Conservation (phyloP, 768 basidiomycete genomes). For the Crassisporium funariophilum region DNA sequence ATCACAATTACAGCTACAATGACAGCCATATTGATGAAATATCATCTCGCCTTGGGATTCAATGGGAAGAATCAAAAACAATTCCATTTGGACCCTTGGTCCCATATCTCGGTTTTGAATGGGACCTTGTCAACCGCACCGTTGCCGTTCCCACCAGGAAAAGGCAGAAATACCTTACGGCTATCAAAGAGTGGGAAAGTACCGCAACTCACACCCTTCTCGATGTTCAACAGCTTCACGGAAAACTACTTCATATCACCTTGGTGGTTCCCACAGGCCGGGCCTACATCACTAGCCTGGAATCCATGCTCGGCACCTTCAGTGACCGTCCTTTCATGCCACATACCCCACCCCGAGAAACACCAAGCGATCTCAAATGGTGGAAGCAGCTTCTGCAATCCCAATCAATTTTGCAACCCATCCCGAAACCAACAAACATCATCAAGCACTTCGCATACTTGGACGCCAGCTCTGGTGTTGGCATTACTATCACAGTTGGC, state of each 20-base stretch:
- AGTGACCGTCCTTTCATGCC: conserved; percentile 29
- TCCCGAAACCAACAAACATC: conserved; percentile 29
- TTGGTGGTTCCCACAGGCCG: conserved; percentile 23
- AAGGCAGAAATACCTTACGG: conserved; percentile 16
- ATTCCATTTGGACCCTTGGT: conserved; percentile 5
- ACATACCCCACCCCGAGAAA: conserved; percentile 7
- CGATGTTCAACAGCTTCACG: conserved; percentile 32
- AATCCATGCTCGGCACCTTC: conserved; percentile 30
- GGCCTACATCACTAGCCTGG: conserved; percentile 38
- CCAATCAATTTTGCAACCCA: conserved; percentile 5
- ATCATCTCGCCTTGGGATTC: conserved; percentile 22
- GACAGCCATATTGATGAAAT: conserved; percentile 32
- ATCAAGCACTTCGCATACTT: conserved; percentile 32
- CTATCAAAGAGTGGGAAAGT: conserved; percentile 21
- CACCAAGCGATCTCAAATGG: conserved; percentile 27
- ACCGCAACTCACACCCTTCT: conserved; percentile 22
- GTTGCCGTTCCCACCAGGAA: conserved; percentile 8
- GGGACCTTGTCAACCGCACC: conserved; percentile 10
- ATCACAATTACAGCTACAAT: not conserved
- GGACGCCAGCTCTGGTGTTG: conserved; percentile 30
- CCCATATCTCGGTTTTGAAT: conserved; percentile 17
- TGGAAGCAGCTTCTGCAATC: conserved; percentile 21
- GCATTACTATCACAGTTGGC: conserved; percentile 22
- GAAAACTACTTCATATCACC: conserved; percentile 35
- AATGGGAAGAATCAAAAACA: conserved; percentile 16